phyloP scores from a whole-genome alignment of 2,329 filamentous ascomycete species.

The Chaetomiaceae sp. region DNA sequence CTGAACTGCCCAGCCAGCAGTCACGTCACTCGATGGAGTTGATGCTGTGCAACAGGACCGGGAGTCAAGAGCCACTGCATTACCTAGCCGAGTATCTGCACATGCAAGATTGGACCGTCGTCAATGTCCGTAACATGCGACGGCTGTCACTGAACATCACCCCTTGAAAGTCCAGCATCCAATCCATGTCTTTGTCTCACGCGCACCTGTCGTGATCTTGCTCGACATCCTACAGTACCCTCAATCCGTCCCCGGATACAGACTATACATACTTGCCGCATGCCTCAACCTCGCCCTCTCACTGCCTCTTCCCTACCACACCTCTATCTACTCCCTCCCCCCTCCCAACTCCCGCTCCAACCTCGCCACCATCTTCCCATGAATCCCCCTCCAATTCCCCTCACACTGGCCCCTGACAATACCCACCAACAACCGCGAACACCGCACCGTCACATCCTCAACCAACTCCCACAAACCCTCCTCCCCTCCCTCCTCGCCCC shows the following conservation, averaged over 20 bases:
- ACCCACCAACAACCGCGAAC: constrained; percentile 45
- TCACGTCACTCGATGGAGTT: no score
- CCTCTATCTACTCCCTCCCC: neutral
- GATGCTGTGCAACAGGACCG: no score
- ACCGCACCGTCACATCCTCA: constrained; percentile 47
- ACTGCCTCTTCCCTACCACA: neutral
- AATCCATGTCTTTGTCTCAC: neutral
- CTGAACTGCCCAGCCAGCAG: no score
- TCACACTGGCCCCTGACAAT: constrained; percentile 50
- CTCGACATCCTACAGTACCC: neutral
- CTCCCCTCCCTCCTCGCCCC: neutral
- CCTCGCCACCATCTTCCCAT: constrained; percentile 42
- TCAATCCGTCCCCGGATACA: neutral
- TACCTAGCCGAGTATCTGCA: no score
- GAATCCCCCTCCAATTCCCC: constrained; percentile 45
- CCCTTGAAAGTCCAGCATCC: neutral
- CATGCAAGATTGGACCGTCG: no score
- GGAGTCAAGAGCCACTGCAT: no score
- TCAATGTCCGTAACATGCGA: no score
- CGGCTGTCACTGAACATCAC: no score
- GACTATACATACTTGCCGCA: no score
- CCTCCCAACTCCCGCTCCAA: constrained; percentile 30
- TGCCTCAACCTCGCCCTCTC: no score
- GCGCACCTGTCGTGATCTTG: no score
- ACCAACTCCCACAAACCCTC: constrained; percentile 40